Evolutionary conservation across 805 yeast species (phyloP), one percentile per base, ranked within the genome.

Genomic region (Saturnispora saitoi): DNA sequence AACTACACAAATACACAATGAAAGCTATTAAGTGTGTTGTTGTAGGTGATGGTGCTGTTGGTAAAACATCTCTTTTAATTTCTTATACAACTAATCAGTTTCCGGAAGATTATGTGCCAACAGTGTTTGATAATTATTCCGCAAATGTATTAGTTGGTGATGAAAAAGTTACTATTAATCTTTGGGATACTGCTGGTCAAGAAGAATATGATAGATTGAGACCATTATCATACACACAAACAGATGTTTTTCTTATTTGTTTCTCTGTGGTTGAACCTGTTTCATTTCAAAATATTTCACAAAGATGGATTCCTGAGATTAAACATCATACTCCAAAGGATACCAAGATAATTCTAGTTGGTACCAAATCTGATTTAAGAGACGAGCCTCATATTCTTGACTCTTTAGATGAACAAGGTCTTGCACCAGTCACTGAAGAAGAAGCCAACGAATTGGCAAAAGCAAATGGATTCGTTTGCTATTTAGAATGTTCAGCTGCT

Each of bases 171-270:
- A 87, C 86, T 60, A 72, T 89, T 45, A 95, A 95, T 22, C 73
- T 89, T 42, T 89, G 96, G 96, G 96, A 89, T 76, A 89, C 96
- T 14, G 96, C 96, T 3, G 96, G 96, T 26, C 96, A 89, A 67
- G 84, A 86, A 60, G 96, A 88, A 63, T 88, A 88, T 64, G 96
- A 89, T 64, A 73, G 95, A 52, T 73, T 88, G 59, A 75, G 96
- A 66, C 96, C 96, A 3, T 70, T 89, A 52, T 83, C 93, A 8
- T 89, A 89, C 60, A 95, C 96, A 3, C 95, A 89, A 62, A 88
- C 96, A 0, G 95, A 87, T 58, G 84, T 89, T 32, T 89, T 89
- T 61, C 67, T 89, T 47, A 77, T 86, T 51, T 89, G 96, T 66
- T 89, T 88, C 65, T 85, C 95, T 5, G 80, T 89, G 6, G 83